Conservation (phyloP, 306 rosid genomes). For the Casuarina cunninghamiana region DNA sequence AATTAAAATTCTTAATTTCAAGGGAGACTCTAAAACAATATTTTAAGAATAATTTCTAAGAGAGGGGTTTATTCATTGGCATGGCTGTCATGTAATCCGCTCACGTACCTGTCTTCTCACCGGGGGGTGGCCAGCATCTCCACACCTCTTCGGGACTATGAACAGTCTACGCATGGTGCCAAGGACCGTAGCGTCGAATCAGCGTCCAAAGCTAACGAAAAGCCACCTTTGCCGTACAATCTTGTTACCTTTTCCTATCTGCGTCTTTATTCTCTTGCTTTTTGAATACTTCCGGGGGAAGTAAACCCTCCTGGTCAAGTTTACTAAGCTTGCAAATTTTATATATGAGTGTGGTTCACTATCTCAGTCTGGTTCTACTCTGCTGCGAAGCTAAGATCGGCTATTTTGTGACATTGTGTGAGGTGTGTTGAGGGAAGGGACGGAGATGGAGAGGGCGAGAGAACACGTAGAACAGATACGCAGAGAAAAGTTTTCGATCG, state of each 20-base stretch:
- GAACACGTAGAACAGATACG: slow-evolving; percentile 61
- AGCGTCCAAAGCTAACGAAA: slow-evolving; percentile 1
- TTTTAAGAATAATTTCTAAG: no score
- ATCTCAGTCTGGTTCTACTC: not conserved
- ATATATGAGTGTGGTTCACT: not conserved
- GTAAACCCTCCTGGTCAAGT: not conserved
- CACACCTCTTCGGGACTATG: not conserved
- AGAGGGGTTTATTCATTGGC: no score
- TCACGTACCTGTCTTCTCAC: no score
- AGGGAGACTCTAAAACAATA: no score
- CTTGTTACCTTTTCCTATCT: not conserved
- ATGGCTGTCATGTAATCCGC: no score
- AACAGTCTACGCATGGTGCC: not conserved
- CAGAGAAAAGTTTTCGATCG: slow-evolving; percentile 58
- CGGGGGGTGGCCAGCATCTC: no score
- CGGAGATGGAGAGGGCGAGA: slow-evolving; percentile 32
- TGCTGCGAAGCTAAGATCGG: not conserved
- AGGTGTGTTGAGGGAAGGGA: not conserved
- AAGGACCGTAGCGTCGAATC: slow-evolving; percentile 7
- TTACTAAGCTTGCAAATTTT: not conserved
- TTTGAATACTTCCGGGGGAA: slow-evolving; percentile 7
- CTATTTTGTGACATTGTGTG: not conserved
- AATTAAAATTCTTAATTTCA: no score
- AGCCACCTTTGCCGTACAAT: not conserved
- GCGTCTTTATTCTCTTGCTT: not conserved